These are phyloP conservation scores for Begonia masoniana DNA, from an alignment of 306 rosid genomes.

Conservation along the genomic window DNA sequence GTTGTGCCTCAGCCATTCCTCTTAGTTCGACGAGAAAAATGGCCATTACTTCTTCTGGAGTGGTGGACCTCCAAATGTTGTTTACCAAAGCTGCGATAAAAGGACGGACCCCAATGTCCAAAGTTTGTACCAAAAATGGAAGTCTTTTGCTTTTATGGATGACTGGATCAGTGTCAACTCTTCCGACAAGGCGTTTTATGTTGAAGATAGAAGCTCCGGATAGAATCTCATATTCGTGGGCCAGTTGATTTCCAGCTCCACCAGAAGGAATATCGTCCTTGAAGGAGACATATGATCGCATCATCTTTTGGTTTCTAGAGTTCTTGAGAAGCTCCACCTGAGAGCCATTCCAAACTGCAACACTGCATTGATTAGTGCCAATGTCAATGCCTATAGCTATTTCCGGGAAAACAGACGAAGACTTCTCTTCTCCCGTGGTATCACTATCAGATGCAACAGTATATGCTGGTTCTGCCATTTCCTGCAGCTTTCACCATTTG, in stretches of 20 bases:
- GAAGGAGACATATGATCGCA: constrained; percentile 67
- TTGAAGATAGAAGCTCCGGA: constrained; percentile 77
- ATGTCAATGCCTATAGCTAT: constrained; percentile 74
- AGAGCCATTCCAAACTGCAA: constrained; percentile 83
- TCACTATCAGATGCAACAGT: constrained; percentile 82
- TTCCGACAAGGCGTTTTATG: constrained; percentile 78
- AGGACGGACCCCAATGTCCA: constrained; percentile 76
- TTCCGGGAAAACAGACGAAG: constrained; percentile 39
- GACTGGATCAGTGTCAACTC: constrained; percentile 81
- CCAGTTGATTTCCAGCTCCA: constrained; percentile 37
- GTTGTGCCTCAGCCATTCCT: constrained; percentile 48
- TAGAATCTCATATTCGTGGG: constrained; percentile 45
- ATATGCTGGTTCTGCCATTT: constrained; percentile 72
- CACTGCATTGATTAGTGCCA: constrained; percentile 82
- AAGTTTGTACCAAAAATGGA: constrained; percentile 79
- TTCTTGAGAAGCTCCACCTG: constrained; percentile 62
- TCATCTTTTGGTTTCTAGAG: constrained; percentile 55
- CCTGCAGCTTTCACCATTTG: constrained; percentile 22
- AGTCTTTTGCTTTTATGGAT: constrained; percentile 60
- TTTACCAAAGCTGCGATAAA: constrained; percentile 66
- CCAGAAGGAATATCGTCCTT: constrained; percentile 56
- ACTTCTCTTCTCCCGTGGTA: constrained; percentile 54
- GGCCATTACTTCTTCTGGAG: constrained; percentile 75
- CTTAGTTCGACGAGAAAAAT: constrained; percentile 55
- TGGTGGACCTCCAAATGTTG: constrained; percentile 70